Base-by-base conservation (phyloP, 768 basidiomycete species). In the Cystoderma amianthinum region DNA sequence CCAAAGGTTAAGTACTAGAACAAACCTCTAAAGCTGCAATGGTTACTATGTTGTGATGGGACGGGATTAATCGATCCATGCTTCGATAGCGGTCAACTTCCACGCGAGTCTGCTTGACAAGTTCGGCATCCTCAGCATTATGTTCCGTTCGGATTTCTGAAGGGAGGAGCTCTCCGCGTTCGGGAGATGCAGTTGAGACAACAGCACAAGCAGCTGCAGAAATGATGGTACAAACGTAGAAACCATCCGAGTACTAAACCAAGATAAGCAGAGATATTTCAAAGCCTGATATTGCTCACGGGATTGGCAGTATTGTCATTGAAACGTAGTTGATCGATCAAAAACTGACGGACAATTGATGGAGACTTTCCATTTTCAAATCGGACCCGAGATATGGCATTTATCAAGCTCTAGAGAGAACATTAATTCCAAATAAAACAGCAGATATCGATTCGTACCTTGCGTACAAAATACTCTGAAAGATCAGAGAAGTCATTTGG, bases 61-160 rank as follows among this genome's bases (percentile, higher is more conserved):
- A 95, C 6, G 96, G 92, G 43, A 97, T 93, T 12, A 98, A 70
- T 41, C 93, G 74, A 61, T 99, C 96, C 82, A 96, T 91, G 53
- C 82, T 89, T 43, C 91, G 82, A 64, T 94, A 95, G 33, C 95
- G 77, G 53, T 92, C 88, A 22, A 97, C 78, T 56, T 95, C 91
- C 15, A 80, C 72, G 34, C 84, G 58, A 2, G 85, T 86, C 49
- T 84, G 79, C 50, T 82, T 80, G 37, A 94, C 59, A 9, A 94
- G 68, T 25, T 76, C 74, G 19, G 65, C 66, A 49, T 88, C 86
- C 56, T 89, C 83, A 17, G 67, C 65, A 48, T 70, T 85, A 46
- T 82, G 77, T 43, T 85, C 78, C 15, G 67, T 74, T 36, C 72
- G 75, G 16, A 77, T 68, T 56, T 89, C 85, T 13, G 78, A 74